Evolutionary conservation across 176 grass and related monocot genomes (phyloP).

Genomic region (Cenchrus purpureus): DNA sequence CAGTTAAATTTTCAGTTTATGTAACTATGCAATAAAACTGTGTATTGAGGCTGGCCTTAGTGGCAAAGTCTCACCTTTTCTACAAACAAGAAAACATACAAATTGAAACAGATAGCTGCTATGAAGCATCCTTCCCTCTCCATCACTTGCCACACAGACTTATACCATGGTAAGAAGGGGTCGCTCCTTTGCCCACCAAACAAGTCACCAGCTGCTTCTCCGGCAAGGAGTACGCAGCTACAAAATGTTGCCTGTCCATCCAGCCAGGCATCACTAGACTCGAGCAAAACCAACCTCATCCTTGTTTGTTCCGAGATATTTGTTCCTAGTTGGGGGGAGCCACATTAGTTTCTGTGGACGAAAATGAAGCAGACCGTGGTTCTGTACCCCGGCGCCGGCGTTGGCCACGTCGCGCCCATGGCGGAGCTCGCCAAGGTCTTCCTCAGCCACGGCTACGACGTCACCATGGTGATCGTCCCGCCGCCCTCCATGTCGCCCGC

Average conservation of each 20-base stretch:
- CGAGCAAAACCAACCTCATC: neutral
- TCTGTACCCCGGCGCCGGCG: constrained; percentile 50
- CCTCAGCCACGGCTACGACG: constrained; percentile 33
- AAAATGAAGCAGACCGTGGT: constrained; percentile 48
- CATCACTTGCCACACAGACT: neutral
- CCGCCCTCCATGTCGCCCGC: neutral
- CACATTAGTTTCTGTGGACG: neutral
- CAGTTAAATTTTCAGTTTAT: too few species aligned
- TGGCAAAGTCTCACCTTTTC: neutral
- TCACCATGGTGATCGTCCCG: constrained; percentile 36
- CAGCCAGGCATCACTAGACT: neutral
- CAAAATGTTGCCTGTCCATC: neutral
- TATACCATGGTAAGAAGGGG: neutral
- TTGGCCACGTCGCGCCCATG: constrained; percentile 60
- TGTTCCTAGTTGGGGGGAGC: neutral
- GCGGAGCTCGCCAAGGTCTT: constrained; percentile 59
- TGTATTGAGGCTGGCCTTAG: neutral
- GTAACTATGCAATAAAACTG: too few species aligned
- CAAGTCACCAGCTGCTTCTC: neutral
- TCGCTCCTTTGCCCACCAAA: neutral
- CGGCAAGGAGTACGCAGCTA: constrained; percentile 1
- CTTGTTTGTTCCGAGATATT: neutral
- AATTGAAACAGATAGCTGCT: neutral
- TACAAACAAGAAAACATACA: neutral
- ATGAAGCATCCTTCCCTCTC: neutral